Base-by-base conservation (phyloP, 768 basidiomycete genomes). In the Rhodotorula taiwanensis region DNA sequence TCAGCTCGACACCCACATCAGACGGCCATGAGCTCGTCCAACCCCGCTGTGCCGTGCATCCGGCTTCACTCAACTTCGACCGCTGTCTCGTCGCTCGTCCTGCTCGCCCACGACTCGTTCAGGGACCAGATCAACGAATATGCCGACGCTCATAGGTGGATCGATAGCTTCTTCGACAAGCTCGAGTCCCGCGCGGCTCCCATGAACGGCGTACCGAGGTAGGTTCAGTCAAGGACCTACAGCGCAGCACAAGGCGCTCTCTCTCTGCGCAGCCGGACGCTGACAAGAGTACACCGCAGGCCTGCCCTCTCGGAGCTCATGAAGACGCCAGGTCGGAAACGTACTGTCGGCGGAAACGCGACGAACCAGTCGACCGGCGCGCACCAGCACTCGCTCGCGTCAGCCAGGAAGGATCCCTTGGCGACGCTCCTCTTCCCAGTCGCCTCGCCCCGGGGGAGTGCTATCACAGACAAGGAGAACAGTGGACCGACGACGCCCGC, bases 291-390 rank as follows among this genome's bases (percentile, higher is more conserved):
- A n/a, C n/a, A n/a, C n/a, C 33, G 13, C 60, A 67, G 66, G 4
- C 62, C 52, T 5, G 55, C 48, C 44, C 48, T 68, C 33, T 50
- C 62, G 2, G 62, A 63, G 41, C 47, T 68, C 31, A 68, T 68
- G 66, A 68, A 68, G 55, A 67, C 66, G 5, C 62, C 66, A 0
- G 66, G 62, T 7, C 62, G 66, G 20, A 68, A 58, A 52, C 65
- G 65, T 45, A 47, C 43, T 11, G 60, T 57, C 27, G 55, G 45
- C 34, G 43, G 27, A 8, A 50, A 30, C 47, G 44, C 39, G 23
- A 27, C 63, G 33, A 56, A 60, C 53, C 49, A 41, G 16, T 49
- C 42, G 27, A 30, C 48, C 28, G 30, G 20, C 48, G 28, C 16
- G 27, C 48, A 30, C 48, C 28, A 27, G 43, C 16, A 44, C 43